A percentile compares a stretch with the other conserved stretches of the same genome.
Conservation (phyloP, 129 eudicot genomes). For the Helichrysum umbraculigerum region DNA sequence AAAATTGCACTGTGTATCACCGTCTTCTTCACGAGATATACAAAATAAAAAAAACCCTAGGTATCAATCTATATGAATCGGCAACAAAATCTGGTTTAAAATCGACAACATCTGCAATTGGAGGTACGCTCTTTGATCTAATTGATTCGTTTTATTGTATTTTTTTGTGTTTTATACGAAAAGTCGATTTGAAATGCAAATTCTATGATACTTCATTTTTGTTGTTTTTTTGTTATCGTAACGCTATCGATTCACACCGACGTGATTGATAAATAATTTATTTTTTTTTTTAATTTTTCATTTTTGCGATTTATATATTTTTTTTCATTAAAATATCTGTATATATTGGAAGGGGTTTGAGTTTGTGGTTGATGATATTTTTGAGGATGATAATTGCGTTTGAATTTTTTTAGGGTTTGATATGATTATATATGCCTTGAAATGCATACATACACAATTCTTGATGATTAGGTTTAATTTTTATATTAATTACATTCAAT, state of each 20-base stretch:
- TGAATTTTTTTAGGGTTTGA: too few species aligned
- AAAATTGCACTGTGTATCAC: slow-evolving; percentile 29
- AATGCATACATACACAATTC: too few species aligned
- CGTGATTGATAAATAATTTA: background rate
- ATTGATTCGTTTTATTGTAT: background rate
- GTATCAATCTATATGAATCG: slow-evolving; percentile 11
- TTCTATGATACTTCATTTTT: background rate
- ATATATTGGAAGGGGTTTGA: background rate
- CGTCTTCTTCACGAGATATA: slow-evolving; percentile 24
- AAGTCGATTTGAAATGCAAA: background rate
- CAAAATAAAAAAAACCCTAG: slow-evolving; percentile 19
- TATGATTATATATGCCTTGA: too few species aligned
- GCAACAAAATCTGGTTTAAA: slow-evolving; percentile 17
- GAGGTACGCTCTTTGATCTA: slow-evolving; percentile 9
- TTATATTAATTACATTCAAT: too few species aligned
- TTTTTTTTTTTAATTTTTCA: background rate
- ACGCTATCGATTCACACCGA: background rate
- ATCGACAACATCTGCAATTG: slow-evolving; percentile 7
- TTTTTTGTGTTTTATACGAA: background rate
- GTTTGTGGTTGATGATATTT: slow-evolving; percentile 6
- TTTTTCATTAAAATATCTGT: background rate
- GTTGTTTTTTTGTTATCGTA: background rate
- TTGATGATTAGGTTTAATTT: too few species aligned
- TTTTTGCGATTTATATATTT: slow-evolving; percentile 2
- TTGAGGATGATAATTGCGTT: too few species aligned